A percentile compares a stretch with the other conserved stretches of the same genome.
Conservation (phyloP, 441 rosid species). For the Aleurites moluccanus region DNA sequence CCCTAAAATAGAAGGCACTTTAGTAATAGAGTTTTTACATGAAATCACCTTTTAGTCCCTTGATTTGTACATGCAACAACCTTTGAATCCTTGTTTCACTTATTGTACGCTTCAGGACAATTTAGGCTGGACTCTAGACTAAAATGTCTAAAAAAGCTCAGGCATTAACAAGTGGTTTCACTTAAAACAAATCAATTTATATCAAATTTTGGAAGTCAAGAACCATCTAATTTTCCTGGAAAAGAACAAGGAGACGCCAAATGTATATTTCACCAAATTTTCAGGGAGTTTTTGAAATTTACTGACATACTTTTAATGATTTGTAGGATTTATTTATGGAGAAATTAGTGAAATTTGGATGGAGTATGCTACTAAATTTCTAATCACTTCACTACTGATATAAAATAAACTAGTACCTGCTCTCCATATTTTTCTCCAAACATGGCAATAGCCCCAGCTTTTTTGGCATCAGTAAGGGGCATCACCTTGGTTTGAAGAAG, state of each 20-base stretch:
- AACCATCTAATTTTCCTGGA: neutral
- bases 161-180: neutral
- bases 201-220: neutral
- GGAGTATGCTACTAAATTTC: neutral
- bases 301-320: neutral
- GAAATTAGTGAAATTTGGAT: too few species aligned
- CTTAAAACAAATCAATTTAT: neutral
- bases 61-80: neutral
- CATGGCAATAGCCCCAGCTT: constrained; percentile 95
- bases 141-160: neutral
- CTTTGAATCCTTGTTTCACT: neutral
- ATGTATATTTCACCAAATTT: neutral
- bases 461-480: constrained; percentile 78
- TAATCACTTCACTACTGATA: constrained; percentile 6
- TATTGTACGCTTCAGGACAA: neutral
- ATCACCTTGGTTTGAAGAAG: constrained; percentile 77
- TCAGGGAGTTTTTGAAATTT: neutral
- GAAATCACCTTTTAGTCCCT: neutral
- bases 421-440: constrained; percentile 96
- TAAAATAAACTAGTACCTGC: constrained; percentile 47
- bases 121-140: neutral
- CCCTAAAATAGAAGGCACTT: neutral
- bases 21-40: neutral
- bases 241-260: neutral
- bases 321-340: neutral